Percentiles rank a stretch among this genome's conserved stretches.
These are phyloP conservation scores for Alternaria arbusti DNA, from an alignment of 2,329 filamentous ascomycete species.

Conservation along the genomic window DNA sequence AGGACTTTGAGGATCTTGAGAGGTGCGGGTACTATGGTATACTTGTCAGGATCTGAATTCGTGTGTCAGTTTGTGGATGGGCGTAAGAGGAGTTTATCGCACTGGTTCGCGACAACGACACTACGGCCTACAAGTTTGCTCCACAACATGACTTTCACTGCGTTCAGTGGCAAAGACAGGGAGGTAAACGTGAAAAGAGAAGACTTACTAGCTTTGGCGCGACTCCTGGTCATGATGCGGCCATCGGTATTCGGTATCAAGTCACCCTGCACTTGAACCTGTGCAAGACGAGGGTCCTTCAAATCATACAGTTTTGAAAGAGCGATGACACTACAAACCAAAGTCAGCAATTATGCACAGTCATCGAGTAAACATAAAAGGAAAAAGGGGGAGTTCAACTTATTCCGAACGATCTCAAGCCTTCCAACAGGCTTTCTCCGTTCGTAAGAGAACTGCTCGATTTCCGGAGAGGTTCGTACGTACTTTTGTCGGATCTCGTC, in stretches of 20 bases:
- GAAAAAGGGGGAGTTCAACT: background rate
- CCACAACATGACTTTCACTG: slow-evolving; percentile 1
- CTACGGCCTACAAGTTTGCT: background rate
- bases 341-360: slow-evolving; percentile 15
- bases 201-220: slow-evolving; percentile 76
- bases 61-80: slow-evolving; percentile 19
- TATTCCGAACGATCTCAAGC: background rate
- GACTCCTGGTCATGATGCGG: slow-evolving; percentile 91
- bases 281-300: slow-evolving; percentile 77
- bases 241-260: slow-evolving; percentile 76
- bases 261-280: slow-evolving; percentile 89
- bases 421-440: background rate
- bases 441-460: slow-evolving; percentile 1
- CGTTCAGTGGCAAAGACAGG: background rate
- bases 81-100: background rate
- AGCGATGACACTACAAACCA: slow-evolving; percentile 74
- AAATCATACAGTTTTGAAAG: slow-evolving; percentile 89
- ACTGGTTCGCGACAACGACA: background rate
- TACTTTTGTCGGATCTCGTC: slow-evolving; percentile 97
- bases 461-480: slow-evolving; percentile 42
- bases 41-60: slow-evolving; percentile 78
- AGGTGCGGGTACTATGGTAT: slow-evolving; percentile 83
- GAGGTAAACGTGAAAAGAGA: background rate
- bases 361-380: background rate
- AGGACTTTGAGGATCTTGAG: slow-evolving; percentile 97